Conservation (phyloP, 2,329 filamentous ascomycete species). For the Trichoderma sp. region DNA sequence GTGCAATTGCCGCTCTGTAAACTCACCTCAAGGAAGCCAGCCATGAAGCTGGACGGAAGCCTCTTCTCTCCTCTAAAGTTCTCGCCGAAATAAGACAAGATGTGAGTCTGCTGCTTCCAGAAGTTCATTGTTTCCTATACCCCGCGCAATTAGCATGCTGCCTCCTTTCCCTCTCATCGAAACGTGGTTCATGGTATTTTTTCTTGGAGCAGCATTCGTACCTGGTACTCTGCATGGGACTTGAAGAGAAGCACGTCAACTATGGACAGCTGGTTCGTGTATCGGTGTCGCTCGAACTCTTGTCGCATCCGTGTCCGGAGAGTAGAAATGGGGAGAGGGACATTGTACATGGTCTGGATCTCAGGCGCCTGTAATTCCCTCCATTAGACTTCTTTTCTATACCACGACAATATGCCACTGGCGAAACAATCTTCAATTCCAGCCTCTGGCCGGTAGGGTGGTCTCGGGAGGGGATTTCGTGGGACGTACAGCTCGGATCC, state of each 20-base stretch:
- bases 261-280: conserved; percentile 81
- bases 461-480: not conserved
- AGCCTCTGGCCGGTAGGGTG: not conserved
- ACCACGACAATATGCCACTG: not conserved
- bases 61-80: conserved; percentile 71
- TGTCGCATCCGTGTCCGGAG: conserved; percentile 93
- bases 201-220: conserved; percentile 38
- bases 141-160: conserved; percentile 12
- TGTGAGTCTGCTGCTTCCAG: conserved; percentile 95
- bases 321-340: conserved; percentile 81
- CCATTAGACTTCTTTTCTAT: not conserved
- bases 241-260: conserved; percentile 89
- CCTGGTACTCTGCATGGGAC: conserved; percentile 92
- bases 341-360: conserved; percentile 94
- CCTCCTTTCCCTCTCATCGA: not conserved
- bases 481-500: conserved; percentile 86
- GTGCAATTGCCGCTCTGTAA: not conserved
- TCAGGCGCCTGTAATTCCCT: conserved; percentile 71
- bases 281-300: conserved; percentile 95
- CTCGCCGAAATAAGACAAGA: conserved; percentile 96
- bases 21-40: conserved; percentile 88
- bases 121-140: conserved; percentile 93
- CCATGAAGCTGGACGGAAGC: conserved; percentile 87
- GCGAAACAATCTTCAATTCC: not conserved
- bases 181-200: not conserved